These are phyloP conservation scores for Alternaria sp. DNA, from an alignment of 2,329 filamentous ascomycete species.

Conservation along the genomic window DNA sequence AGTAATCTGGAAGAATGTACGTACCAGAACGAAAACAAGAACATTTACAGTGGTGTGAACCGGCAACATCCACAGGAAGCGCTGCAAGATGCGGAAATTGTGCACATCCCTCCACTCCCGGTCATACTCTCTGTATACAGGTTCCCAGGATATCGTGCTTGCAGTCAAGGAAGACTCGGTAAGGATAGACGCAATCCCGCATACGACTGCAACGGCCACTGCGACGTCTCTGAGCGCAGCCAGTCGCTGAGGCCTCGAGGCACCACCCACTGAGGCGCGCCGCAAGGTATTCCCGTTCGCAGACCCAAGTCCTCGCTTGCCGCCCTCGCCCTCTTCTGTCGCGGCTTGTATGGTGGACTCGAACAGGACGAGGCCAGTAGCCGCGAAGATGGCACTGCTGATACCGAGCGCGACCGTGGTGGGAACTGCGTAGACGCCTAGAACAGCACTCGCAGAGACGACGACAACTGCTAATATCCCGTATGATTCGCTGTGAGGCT, in stretches of 20 bases:
- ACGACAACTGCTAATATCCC: constrained; percentile 44
- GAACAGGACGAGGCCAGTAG: constrained; percentile 50
- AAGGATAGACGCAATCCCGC: constrained; percentile 35
- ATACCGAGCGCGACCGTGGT: constrained; percentile 50
- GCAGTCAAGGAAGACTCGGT: constrained; percentile 38
- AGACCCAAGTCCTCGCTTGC: constrained; percentile 43
- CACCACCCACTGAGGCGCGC: constrained; percentile 31
- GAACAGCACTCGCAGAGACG: constrained; percentile 44
- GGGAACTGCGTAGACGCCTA: constrained; percentile 44
- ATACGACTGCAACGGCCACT: constrained; percentile 29
- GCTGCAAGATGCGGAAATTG: constrained; percentile 32
- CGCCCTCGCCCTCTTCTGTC: constrained; percentile 31
- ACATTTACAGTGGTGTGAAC: constrained; percentile 34
- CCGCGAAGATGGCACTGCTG: constrained; percentile 51
- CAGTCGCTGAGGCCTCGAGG: constrained; percentile 30
- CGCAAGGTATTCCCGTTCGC: constrained; percentile 43
- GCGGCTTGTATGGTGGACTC: constrained; percentile 41
- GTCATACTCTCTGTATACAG: constrained; percentile 27
- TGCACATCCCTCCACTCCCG: constrained; percentile 39
- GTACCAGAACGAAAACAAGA: constrained; percentile 41
- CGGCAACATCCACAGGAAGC: constrained; percentile 35
- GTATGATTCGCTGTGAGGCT: constrained; percentile 26
- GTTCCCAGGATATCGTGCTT: constrained; percentile 37
- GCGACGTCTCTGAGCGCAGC: constrained; percentile 41
- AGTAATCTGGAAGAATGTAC: neutral